Base-by-base conservation (phyloP, 139 green algal genomes). In the Limnomonas spitsbergensis region DNA sequence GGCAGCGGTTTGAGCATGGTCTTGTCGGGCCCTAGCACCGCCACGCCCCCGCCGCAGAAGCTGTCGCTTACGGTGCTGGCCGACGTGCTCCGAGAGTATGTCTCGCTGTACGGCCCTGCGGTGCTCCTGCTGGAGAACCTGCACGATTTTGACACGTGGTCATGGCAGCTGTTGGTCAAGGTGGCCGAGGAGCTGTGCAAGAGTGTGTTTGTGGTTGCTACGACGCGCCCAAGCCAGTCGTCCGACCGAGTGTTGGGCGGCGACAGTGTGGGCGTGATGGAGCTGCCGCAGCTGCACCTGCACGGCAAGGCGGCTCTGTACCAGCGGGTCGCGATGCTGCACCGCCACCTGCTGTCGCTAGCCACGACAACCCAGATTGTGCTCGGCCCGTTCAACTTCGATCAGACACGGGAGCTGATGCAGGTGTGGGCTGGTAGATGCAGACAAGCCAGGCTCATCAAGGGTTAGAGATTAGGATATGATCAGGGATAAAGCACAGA, bases 91-190 rank as follows among this genome's bases (percentile, higher is more conserved):
- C 69, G 75, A 52, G 80, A 89, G 72, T 91, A 78, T 73, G 82
- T 85, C 1, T 71, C 54, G 7, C 75, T 85, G 37, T 91, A 92
- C 73, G 90, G 88, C n/a, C 86, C 88, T 3, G 70, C 89, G 7
- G 53, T 93, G 4, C 53, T 91, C 35, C 72, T 93, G 69, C 73
- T 93, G 69, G 88, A 93, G 82, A 90, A 94, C 82, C 75, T 94
- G 69, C 89, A 94, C 52, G 76, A 89, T 52, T 92, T 92, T 77
- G 90, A 94, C 76, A 88, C 82, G 6, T 83, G 83, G 78, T 89
- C 81, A 38, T 93, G 88, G 86, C 78, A 85, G 54, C 81, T 93
- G 80, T 70, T 92, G 68, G 54, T 85, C 39, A 85, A 88, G 80
- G 79, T 84, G 66, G 80, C 79, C 1, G 78, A 89, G 71, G 75